Conservation (phyloP, 1,139 yeast genomes). For the Debaryomyces fabryi region DNA sequence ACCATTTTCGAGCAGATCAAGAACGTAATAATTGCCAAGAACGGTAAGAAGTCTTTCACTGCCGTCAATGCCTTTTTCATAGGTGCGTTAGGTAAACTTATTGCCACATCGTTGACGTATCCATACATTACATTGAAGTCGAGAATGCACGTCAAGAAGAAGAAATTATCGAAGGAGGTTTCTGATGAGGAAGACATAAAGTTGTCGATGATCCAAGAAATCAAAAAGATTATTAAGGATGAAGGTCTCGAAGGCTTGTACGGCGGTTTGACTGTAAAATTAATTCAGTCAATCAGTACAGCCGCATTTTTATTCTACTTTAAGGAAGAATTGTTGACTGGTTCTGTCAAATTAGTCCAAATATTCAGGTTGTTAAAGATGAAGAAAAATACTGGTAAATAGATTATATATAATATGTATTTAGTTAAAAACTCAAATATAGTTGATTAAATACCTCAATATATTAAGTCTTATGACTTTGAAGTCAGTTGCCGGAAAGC, state of each 20-base stretch:
- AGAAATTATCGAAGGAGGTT: constrained; percentile 30
- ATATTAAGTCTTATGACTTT: neutral
- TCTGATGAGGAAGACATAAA: constrained; percentile 24
- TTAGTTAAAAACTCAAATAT: too few species aligned
- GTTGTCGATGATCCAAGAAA: constrained; percentile 47
- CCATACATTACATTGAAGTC: constrained; percentile 91
- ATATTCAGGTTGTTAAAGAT: constrained; percentile 34
- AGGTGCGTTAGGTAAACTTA: constrained; percentile 87
- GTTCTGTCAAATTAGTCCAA: constrained; percentile 51
- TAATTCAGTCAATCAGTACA: constrained; percentile 80
- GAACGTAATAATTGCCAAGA: constrained; percentile 59
- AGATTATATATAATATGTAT: neutral
- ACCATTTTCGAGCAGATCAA: constrained; percentile 88
- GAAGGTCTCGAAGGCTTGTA: constrained; percentile 60
- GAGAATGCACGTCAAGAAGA: constrained; percentile 74
- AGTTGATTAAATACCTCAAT: neutral
- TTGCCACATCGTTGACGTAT: constrained; percentile 85
- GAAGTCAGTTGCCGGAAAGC: neutral
- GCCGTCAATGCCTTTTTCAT: constrained; percentile 77
- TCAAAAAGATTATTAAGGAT: constrained; percentile 26
- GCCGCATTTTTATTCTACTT: constrained; percentile 91
- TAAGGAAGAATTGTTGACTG: constrained; percentile 75
- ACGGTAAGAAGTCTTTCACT: constrained; percentile 49
- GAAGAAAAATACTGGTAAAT: constrained; percentile 21
- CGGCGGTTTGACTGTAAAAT: constrained; percentile 78